Evolutionary conservation across 2,329 filamentous ascomycete genomes (phyloP).

Genomic region (Fusarium nanum): DNA sequence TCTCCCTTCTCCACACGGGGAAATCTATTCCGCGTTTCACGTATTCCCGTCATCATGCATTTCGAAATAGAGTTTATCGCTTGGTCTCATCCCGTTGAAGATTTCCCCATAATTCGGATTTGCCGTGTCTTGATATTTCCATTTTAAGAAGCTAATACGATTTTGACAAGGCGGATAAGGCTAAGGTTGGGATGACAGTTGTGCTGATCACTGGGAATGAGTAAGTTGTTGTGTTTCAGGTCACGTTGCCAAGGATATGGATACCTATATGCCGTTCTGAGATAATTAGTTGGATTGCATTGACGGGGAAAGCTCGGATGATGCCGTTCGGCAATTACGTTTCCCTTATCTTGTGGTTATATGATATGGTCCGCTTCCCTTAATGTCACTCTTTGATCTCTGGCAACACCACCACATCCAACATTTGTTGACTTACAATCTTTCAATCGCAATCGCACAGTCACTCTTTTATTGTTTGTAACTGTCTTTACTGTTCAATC

Average conservation of each 20-base stretch:
- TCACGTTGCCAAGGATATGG: background rate
- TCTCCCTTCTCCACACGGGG: background rate
- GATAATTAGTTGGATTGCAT: background rate
- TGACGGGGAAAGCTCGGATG: background rate
- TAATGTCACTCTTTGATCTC: background rate
- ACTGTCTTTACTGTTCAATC: background rate
- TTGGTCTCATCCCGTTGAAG: conserved; percentile 8
- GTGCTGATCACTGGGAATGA: background rate
- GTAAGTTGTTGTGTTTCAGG: conserved; percentile 18
- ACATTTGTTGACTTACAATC: conserved; percentile 2
- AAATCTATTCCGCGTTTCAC: conserved; percentile 17
- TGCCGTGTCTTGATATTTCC: background rate
- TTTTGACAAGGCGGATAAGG: background rate
- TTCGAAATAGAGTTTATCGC: conserved; percentile 22
- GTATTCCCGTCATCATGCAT: background rate
- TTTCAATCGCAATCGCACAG: background rate
- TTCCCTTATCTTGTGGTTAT: background rate
- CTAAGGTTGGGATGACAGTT: background rate
- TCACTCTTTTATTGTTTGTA: conserved; percentile 2
- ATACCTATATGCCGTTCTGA: background rate
- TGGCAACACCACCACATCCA: background rate
- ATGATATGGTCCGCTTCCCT: background rate
- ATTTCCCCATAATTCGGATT: background rate
- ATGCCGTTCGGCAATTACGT: background rate
- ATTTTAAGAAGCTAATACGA: background rate